Base-by-base conservation (phyloP, 116 monocot genomes). In the Iris pallida region DNA sequence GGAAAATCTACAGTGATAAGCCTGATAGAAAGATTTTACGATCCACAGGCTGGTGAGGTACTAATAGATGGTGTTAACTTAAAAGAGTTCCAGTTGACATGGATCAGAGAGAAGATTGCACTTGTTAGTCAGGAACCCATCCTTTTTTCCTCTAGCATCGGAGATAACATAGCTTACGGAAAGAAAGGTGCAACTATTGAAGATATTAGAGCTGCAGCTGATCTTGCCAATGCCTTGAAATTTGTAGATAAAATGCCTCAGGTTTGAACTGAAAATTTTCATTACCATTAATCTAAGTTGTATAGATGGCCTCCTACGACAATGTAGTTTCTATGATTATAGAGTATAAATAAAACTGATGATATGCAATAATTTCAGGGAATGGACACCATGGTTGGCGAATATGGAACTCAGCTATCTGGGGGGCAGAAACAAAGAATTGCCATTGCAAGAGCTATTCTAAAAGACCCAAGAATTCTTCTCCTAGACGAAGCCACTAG, bases 401-500 rank as follows among this genome's bases (percentile, higher is more conserved):
- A 87, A 53, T 76, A 82, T 70, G 91, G 91, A 15, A 87, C 80
- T 6, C 87, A 87, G 65, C 57, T 91, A 6, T 91, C 91, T 7
- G 91, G 91, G 16, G 91, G 91, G 4, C 91, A 91, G 71, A 91
- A 87, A 70, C 91, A 91, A 63, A 84, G 91, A 70, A 66, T 91
- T 63, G 91, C 91, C 18, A 91, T 91, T 20, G 91, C 91, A 18
- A 86, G 91, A 72, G 91, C 91, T n/a, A 86, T 91, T 55, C 69
- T 91, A 44, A 91, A 84, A 78, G 79, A 91, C 66, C 91, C 91
- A 55, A 63, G 79, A 53, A 84, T 91, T 44, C 82, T 91, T 45
- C 84, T 91, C 17, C 75, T 91, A 2, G 91, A 91, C 66, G 91
- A 91, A 70, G 91, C 91, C 10, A 91, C 91, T n/a, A 91, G 91